Evolutionary conservation across 78 protist genomes (phyloP), one percentile per base, ranked within the genome.

Genomic region (Dictyostelium intermedium): DNA sequence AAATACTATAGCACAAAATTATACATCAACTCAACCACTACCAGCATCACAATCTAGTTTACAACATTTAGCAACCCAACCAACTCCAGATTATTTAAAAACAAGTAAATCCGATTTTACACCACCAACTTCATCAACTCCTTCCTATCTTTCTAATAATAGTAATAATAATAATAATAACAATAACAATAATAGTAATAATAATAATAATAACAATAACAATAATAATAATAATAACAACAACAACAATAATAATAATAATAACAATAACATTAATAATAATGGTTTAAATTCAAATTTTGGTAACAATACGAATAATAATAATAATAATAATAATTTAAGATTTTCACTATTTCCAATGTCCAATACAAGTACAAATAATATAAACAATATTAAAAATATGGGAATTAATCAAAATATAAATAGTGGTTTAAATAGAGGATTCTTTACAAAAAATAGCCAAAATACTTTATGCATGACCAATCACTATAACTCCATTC

Each of bases 211-310:
- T 27, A 77, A 41, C 14, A 76, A 39, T 41, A 76, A 23, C 0
- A 76, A 76, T 41, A 76, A 79, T 50, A 76, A 76, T 41, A 76
- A 20, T 14, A 76, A 39, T 18, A 76, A 76, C 60, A 76, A 39
- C 9, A 39, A 20, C 11, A 76, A 39, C 23, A 73, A 73, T 37
- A 73, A 78, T 45, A 34, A 34, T 5, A 74, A 74, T 20, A 18
- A 35, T 16, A 27, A 74, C 13, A 32, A 35, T 47, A 30, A 53
- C 25, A 50, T 16, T 53, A 53, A 53, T 53, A 13, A 14, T 43
- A 14, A 41, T 43, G n/a, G n/a, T n/a, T 25, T 20, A 63, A 35
- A 39, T 47, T 56, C 8, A 34, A 84, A 27, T 14, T 39, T 3
- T 47, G 30, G n/a, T 72, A 50, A 11, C 37, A 16, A 27, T 45